These are phyloP conservation scores for Apiotrichum gamsii DNA, from an alignment of 1,284 basidiomycete genomes.

Conservation along the genomic window DNA sequence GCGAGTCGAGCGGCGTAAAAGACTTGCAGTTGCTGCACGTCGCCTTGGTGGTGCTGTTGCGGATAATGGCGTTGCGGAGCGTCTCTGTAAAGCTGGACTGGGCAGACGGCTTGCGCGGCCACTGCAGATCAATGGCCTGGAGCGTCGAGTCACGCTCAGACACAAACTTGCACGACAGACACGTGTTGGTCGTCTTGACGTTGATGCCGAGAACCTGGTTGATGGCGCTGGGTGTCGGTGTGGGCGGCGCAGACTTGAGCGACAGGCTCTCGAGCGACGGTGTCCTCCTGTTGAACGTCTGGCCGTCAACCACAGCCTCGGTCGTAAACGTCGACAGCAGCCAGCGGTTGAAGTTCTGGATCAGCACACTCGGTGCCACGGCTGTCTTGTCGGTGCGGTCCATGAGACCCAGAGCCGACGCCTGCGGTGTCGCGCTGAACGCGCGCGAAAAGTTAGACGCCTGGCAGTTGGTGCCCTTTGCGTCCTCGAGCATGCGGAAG, in stretches of 20 bases:
- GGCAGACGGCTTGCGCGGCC: constrained; percentile 43
- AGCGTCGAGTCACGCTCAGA: constrained; percentile 67
- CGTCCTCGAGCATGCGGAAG: constrained; percentile 92
- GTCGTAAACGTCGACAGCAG: constrained; percentile 54
- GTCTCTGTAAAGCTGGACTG: constrained; percentile 57
- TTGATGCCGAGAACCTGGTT: constrained; percentile 75
- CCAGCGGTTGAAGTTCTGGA: constrained; percentile 93
- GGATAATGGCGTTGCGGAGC: constrained; percentile 68
- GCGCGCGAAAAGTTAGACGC: constrained; percentile 94
- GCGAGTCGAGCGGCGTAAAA: constrained; percentile 64
- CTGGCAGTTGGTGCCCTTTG: constrained; percentile 89
- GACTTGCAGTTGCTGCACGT: constrained; percentile 78
- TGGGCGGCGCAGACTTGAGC: constrained; percentile 3
- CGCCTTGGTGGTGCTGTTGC: constrained; percentile 76
- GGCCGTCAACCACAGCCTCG: constrained; percentile 34
- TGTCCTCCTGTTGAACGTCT: constrained; percentile 24
- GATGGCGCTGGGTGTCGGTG: constrained; percentile 61
- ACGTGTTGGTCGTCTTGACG: constrained; percentile 66
- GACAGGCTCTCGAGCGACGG: constrained; percentile 8
- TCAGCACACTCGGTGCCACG: constrained; percentile 74
- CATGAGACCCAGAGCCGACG: constrained; percentile 78
- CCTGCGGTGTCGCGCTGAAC: constrained; percentile 68
- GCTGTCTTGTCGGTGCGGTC: constrained; percentile 66
- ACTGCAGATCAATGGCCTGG: constrained; percentile 79
- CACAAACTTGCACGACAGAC: constrained; percentile 65